Base-by-base conservation (phyloP, 2,329 filamentous ascomycete genomes). In the Amauroascus niger region DNA sequence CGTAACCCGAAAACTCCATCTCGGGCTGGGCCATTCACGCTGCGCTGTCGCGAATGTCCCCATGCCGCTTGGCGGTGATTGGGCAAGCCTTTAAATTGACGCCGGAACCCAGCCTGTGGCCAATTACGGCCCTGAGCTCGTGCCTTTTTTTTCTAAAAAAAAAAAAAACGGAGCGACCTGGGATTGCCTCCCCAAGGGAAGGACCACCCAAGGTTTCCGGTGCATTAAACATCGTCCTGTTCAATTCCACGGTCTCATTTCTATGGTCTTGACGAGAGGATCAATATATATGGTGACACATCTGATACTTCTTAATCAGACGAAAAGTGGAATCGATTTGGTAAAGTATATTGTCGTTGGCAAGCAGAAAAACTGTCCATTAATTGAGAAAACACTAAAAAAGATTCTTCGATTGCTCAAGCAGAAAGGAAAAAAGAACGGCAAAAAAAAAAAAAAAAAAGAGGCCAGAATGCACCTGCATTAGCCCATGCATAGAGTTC, bases 131-230 rank as follows among this genome's bases (percentile, higher is more conserved):
- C n/a, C 30, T 46, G n/a, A 11, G 11, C 26, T n/a, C 26, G 13
- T 13, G 16, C 6, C 28, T 30, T 33, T n/a, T n/a, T n/a, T n/a
- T n/a, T n/a, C n/a, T n/a, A n/a, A n/a, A n/a, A n/a, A n/a, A n/a
- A n/a, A n/a, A n/a, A n/a, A n/a, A n/a, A n/a, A n/a, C n/a, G n/a
- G n/a, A n/a, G n/a, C n/a, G n/a, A n/a, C n/a, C n/a, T n/a, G n/a
- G n/a, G n/a, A n/a, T n/a, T 3, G 40, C 13, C 20, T 30, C 37
- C 18, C 6, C 40, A 32, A 50, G 48, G 48, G 35, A 50, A n/a
- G 9, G 50, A 46, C 50, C 50, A 52, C 39, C n/a, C 50, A 52
- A 46, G 41, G 41, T 52, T 9, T 41, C 35, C 40, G 16, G 22
- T 16, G 26, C 13, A 13, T 46, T 20, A n/a, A 46, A 32, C 28